Percentiles rank a stretch among this genome's conserved stretches.
These are phyloP conservation scores for Tolypocladium cylindrosporum DNA, from an alignment of 2,329 filamentous ascomycete species.

Conservation along the genomic window DNA sequence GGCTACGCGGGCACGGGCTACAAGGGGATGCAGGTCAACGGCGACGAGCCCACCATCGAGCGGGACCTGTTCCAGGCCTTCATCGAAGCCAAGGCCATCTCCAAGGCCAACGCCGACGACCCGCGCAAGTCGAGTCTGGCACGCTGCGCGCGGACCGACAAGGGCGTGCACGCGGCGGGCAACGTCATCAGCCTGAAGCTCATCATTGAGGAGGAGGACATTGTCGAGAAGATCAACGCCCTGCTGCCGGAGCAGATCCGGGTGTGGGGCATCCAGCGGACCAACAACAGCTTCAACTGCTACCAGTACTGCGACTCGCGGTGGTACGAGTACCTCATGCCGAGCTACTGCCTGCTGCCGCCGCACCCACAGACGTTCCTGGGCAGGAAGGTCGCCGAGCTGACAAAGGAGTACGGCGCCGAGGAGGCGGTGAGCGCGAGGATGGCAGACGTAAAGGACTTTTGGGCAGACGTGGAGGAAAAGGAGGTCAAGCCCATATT, in stretches of 20 bases:
- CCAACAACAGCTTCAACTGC: constrained; percentile 84
- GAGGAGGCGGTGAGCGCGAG: constrained; percentile 57
- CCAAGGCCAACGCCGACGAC: constrained; percentile 92
- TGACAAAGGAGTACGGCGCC: constrained; percentile 63
- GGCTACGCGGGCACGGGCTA: constrained; percentile 96
- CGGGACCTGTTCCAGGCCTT: constrained; percentile 90
- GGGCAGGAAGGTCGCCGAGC: constrained; percentile 71
- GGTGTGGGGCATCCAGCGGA: constrained; percentile 86
- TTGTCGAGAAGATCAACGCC: constrained; percentile 85
- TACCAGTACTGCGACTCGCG: constrained; percentile 92
- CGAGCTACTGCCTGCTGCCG: constrained; percentile 83
- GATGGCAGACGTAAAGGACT: constrained; percentile 68
- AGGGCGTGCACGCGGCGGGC: constrained; percentile 91
- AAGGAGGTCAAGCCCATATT: constrained; percentile 66
- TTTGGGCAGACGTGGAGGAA: constrained; percentile 77
- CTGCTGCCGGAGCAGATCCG: constrained; percentile 80
- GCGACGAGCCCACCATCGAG: constrained; percentile 83
- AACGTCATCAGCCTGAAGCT: constrained; percentile 94
- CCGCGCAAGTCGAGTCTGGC: constrained; percentile 93
- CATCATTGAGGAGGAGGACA: constrained; percentile 82
- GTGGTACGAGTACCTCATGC: constrained; percentile 96
- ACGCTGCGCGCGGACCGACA: constrained; percentile 90
- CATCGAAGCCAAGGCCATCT: constrained; percentile 83
- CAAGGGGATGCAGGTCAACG: constrained; percentile 89
- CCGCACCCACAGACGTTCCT: constrained; percentile 84